Percentiles rank a stretch among this genome's conserved stretches.
These are phyloP conservation scores for Dalechampia spathulata DNA, from an alignment of 441 rosid species.

Conservation along the genomic window DNA sequence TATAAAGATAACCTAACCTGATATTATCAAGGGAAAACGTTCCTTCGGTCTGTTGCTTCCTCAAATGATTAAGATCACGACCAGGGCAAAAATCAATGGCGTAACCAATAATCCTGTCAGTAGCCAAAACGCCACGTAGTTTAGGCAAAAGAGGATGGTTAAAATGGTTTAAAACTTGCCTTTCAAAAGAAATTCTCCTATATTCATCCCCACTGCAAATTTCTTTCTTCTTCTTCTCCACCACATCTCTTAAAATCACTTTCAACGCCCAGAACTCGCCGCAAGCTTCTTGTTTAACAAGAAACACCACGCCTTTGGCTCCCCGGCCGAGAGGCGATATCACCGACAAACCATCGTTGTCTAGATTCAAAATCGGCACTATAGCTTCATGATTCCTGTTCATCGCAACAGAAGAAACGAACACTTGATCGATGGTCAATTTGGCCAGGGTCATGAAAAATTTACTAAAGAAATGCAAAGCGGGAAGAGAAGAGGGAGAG, in stretches of 20 bases:
- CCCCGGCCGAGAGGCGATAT: slow-evolving; percentile 63
- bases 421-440: too few species aligned
- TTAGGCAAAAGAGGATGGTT: slow-evolving; percentile 65
- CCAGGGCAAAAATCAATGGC: slow-evolving; percentile 87
- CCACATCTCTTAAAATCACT: slow-evolving; percentile 48
- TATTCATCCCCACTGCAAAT: slow-evolving; percentile 28
- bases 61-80: slow-evolving; percentile 40
- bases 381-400: background rate
- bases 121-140: slow-evolving; percentile 49
- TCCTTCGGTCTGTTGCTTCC: slow-evolving; percentile 55
- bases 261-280: slow-evolving; percentile 53
- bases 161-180: slow-evolving; percentile 38
- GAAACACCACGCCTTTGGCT: slow-evolving; percentile 77
- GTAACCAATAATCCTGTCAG: slow-evolving; percentile 52
- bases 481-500: too few species aligned
- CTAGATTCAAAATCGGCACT: slow-evolving; percentile 33
- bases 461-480: too few species aligned
- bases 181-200: slow-evolving; percentile 53
- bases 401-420: too few species aligned
- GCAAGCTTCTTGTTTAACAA: slow-evolving; percentile 27
- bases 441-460: too few species aligned
- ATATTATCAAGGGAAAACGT: slow-evolving; percentile 61
- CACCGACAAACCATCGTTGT: slow-evolving; percentile 23
- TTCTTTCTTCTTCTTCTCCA: slow-evolving; percentile 35
- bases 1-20: slow-evolving; percentile 45